These are phyloP conservation scores for Diaporthe ampelina DNA, from an alignment of 2,329 filamentous ascomycete species.

Conservation along the genomic window DNA sequence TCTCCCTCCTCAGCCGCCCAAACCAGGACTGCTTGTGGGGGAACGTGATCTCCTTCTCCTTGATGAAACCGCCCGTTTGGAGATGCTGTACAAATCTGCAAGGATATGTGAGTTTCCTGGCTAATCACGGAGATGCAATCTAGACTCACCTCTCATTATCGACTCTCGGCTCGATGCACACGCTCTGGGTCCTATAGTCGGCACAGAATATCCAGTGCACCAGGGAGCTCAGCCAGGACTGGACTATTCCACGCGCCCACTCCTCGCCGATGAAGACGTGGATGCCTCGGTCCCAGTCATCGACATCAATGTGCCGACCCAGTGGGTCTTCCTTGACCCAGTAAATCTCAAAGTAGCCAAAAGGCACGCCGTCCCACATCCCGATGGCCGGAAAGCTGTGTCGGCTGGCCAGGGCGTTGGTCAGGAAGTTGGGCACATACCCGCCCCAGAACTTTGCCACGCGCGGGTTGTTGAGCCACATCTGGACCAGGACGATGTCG, in stretches of 20 bases:
- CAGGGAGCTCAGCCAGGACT: slow-evolving; percentile 85
- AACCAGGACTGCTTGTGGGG: slow-evolving; percentile 94
- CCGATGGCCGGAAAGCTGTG: slow-evolving; percentile 94
- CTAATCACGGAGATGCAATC: no score
- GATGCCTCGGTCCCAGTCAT: slow-evolving; percentile 88
- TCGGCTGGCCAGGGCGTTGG: slow-evolving; percentile 71
- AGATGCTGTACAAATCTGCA: slow-evolving; percentile 78
- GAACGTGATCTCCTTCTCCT: slow-evolving; percentile 87
- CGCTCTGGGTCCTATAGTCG: slow-evolving; percentile 84
- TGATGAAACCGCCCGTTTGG: slow-evolving; percentile 82
- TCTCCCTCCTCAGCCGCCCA: slow-evolving; percentile 83
- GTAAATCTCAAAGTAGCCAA: slow-evolving; percentile 98
- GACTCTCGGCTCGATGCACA: slow-evolving; percentile 90
- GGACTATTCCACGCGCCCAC: slow-evolving; percentile 87
- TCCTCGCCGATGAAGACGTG: slow-evolving; percentile 94
- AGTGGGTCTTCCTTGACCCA: slow-evolving; percentile 95
- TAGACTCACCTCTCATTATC: slow-evolving; percentile 93
- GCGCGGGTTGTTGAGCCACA: slow-evolving; percentile 90
- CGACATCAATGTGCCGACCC: slow-evolving; percentile 76
- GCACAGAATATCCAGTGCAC: slow-evolving; percentile 88
- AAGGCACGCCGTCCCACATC: slow-evolving; percentile 94
- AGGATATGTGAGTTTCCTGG: slow-evolving; percentile 24
- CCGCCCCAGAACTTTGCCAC: slow-evolving; percentile 89
- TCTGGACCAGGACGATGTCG: slow-evolving; percentile 76
- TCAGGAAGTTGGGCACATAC: slow-evolving; percentile 76